Base-by-base conservation (phyloP, 306 rosid genomes). In the Gastrolobium bilobum region DNA sequence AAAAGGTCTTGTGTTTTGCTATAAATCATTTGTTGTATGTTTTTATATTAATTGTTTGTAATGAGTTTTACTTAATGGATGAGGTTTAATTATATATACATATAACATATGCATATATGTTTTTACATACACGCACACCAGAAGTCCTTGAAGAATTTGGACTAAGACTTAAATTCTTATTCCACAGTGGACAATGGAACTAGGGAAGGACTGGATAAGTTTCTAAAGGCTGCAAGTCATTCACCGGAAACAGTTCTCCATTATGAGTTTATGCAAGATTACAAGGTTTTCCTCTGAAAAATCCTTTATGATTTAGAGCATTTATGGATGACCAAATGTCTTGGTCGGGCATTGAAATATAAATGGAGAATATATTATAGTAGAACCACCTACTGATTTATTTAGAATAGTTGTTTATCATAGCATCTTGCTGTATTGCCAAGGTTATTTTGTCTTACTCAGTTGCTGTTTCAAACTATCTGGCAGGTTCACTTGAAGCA, bases 251-350 rank as follows among this genome's bases (percentile, higher is more conserved):
- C 97, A 58, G 99, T 95, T 86, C 97, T 95, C 56, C 99, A 95
- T 84, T 95, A 95, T 0, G 99, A 95, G 85, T 95, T 95, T 86
- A 95, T 92, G 99, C 99, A 95, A 88, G 99, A 95, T 83, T 95
- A 92, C 86, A 92, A 95, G 99, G 98, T 94, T 83, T 71, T 73
- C 82, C 62, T 26, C 52, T 73, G 15, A 50, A 79, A 51, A 14
- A 4, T 58, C 68, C 37, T 34, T 58, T 84, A 10, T 71, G n/a
- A 38, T 30, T 14, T 11, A 29, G 68, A 39, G 69, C 14, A 64
- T 34, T 52, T 71, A 53, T 40, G 52, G 56, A 56, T 43, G 2
- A 5, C 34, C 61, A 15, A 10, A 13, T 31, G 37, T 31, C 77
- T 68, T 67, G 31, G 5, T 54, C 13, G 26, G 75, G 56, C 5